These are phyloP conservation scores for Hypoxylon sp. DNA, from an alignment of 2,329 filamentous ascomycete species.

Conservation along the genomic window DNA sequence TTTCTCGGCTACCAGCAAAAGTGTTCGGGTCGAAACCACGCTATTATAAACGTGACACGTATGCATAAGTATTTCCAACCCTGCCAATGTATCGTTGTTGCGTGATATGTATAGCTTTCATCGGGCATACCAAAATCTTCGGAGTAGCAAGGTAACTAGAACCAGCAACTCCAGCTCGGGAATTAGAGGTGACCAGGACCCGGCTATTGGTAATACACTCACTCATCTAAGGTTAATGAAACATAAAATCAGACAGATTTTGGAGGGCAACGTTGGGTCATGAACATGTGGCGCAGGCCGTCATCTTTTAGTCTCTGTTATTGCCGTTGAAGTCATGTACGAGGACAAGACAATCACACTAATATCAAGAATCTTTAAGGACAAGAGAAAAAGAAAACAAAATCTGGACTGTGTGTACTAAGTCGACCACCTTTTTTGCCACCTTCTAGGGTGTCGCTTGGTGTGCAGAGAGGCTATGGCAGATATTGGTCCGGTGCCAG, in stretches of 20 bases:
- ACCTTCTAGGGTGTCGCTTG: constrained; percentile 3
- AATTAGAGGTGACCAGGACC: neutral
- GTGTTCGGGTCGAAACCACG: neutral
- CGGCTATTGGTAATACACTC: neutral
- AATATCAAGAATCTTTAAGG: constrained; percentile 2
- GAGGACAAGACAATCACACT: constrained; percentile 9
- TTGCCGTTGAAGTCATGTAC: neutral
- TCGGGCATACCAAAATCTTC: neutral
- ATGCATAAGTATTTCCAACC: neutral
- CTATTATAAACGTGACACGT: neutral
- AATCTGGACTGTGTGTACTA: constrained; percentile 1
- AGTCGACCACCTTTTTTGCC: neutral
- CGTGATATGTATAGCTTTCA: neutral
- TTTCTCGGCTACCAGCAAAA: constrained; percentile 1
- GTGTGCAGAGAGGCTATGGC: constrained; percentile 12
- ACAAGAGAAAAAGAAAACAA: constrained; percentile 3
- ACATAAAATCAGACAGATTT: neutral
- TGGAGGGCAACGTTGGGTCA: neutral
- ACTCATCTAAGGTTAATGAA: neutral
- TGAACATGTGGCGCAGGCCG: constrained; percentile 5
- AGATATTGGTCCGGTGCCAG: constrained; percentile 5
- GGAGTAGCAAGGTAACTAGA: neutral
- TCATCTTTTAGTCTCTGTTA: neutral
- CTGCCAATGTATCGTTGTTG: neutral
- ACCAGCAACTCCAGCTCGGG: neutral